phyloP scores from a whole-genome alignment of 805 yeast species.

The Candida xiaguanensis region DNA sequence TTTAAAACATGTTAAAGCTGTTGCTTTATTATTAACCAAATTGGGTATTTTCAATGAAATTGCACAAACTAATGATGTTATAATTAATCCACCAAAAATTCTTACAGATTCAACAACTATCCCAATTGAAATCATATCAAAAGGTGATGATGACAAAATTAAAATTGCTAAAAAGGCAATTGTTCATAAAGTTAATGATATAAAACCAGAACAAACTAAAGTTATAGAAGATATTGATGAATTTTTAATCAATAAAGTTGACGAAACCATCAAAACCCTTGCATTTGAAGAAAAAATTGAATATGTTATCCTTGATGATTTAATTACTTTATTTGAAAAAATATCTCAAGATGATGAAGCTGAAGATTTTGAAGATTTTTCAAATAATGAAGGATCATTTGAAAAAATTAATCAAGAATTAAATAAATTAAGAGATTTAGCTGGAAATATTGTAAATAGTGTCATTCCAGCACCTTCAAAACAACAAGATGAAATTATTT shows the following conservation, averaged over 20 bases:
- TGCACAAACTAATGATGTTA: slow-evolving; percentile 32
- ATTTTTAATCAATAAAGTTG: slow-evolving; percentile 50
- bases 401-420: slow-evolving; percentile 52
- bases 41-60: slow-evolving; percentile 45
- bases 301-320: slow-evolving; percentile 55
- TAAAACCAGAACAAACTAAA: slow-evolving; percentile 63
- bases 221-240: slow-evolving; percentile 63
- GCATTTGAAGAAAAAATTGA: slow-evolving; percentile 47
- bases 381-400: slow-evolving; percentile 67
- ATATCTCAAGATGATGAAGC: slow-evolving; percentile 25
- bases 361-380: slow-evolving; percentile 46
- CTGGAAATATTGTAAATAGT: slow-evolving; percentile 48
- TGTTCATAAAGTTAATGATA: slow-evolving; percentile 67
- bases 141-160: slow-evolving; percentile 45
- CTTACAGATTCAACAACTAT: slow-evolving; percentile 41
- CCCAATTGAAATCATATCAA: slow-evolving; percentile 59
- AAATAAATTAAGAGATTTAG: slow-evolving; percentile 55
- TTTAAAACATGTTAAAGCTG: slow-evolving; percentile 66
- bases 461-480: slow-evolving; percentile 49
- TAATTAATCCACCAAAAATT: slow-evolving; percentile 39
- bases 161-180: slow-evolving; percentile 67
- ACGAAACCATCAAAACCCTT: slow-evolving; percentile 33
- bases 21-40: slow-evolving; percentile 63
- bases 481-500: slow-evolving; percentile 52
- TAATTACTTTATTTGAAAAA: slow-evolving; percentile 56